A percentile compares a stretch with the other conserved stretches of the same genome.
Evolutionary conservation across 768 basidiomycete genomes (phyloP).

Genomic region (Rhodotorula babjevae): DNA sequence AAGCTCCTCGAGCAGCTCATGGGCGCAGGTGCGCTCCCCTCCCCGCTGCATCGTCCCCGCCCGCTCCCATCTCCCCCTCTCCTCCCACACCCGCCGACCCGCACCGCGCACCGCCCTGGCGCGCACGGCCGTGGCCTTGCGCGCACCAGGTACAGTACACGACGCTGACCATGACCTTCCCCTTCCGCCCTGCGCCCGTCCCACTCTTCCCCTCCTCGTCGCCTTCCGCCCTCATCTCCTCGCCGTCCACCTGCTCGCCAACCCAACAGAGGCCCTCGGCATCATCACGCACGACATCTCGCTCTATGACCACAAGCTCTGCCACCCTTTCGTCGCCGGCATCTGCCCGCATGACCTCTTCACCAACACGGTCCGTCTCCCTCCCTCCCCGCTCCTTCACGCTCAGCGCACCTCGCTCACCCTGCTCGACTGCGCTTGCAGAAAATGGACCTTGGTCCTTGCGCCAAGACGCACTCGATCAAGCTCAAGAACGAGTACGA

Average conservation of each 20-base stretch:
- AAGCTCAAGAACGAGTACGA: constrained; percentile 85
- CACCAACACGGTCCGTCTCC: constrained; percentile 79
- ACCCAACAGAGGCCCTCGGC: constrained; percentile 82
- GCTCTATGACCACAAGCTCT: constrained; percentile 95
- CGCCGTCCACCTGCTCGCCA: background rate
- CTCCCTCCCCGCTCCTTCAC: no score
- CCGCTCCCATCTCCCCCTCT: background rate
- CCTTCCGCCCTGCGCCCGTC: background rate
- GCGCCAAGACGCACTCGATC: constrained; percentile 93
- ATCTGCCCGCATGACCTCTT: constrained; percentile 98
- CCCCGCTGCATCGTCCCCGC: no score
- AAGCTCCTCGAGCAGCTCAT: constrained; percentile 38
- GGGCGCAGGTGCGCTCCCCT: constrained; percentile 21
- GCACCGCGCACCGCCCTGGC: no score
- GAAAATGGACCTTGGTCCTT: constrained; percentile 99
- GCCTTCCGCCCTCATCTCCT: constrained; percentile 49
- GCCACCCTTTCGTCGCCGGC: constrained; percentile 94
- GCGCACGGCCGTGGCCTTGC: no score
- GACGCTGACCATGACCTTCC: background rate
- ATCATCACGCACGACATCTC: constrained; percentile 81
- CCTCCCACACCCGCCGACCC: no score
- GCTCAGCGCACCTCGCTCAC: background rate
- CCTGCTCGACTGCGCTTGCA: constrained; percentile 43
- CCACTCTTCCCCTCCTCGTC: no score
- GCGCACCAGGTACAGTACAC: background rate